Evolutionary conservation across 2,329 filamentous ascomycete species (phyloP).

Genomic region (Berkeleyomyces rouxiae): DNA sequence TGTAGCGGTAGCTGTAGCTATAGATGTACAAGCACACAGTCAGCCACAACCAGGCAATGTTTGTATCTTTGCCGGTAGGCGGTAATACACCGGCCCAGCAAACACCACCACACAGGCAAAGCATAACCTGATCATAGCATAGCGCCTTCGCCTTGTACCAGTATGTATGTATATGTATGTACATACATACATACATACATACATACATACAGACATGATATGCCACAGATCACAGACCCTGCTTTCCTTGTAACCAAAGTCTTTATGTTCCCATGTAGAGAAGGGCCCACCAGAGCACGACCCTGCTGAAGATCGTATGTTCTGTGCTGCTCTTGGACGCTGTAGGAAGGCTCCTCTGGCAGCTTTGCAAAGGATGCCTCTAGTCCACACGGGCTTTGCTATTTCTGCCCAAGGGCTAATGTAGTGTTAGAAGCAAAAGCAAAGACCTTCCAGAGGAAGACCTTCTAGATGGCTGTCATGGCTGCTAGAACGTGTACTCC

Average conservation of each 20-base stretch:
- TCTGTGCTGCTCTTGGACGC: neutral
- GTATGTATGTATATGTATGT: too few species aligned
- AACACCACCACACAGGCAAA: neutral
- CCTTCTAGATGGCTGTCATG: slow-evolving; percentile 1
- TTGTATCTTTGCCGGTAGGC: too few species aligned
- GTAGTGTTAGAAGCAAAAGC: neutral
- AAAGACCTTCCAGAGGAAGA: neutral
- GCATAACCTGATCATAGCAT: neutral
- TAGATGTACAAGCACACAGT: too few species aligned
- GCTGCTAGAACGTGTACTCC: neutral
- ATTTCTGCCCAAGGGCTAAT: neutral
- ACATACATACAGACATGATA: too few species aligned
- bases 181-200: too few species aligned
- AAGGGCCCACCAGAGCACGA: neutral
- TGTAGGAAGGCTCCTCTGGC: neutral
- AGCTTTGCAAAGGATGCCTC: too few species aligned
- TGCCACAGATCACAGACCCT: neutral
- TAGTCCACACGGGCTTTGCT: neutral
- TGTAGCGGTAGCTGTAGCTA: too few species aligned
- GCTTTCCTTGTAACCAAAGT: neutral
- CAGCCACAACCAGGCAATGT: too few species aligned
- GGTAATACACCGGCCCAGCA: too few species aligned
- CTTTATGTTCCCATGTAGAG: neutral
- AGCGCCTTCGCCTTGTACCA: too few species aligned
- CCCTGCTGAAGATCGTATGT: neutral